phyloP scores from a whole-genome alignment of 169 alveolate species.

The Plasmodium sp. region DNA sequence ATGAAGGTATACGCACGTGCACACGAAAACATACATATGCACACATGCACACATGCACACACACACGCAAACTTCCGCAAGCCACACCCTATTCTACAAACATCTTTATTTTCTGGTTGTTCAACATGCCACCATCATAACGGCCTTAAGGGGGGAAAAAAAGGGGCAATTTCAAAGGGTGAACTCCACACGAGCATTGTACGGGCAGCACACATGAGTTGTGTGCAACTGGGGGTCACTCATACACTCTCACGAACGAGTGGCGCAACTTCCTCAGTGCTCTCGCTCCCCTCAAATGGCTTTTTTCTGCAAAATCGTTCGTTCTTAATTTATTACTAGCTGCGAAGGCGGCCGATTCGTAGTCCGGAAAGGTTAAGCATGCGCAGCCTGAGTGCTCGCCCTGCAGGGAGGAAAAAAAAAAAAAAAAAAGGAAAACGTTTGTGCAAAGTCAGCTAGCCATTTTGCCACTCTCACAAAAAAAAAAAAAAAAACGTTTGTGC shows the following conservation, averaged over 20 bases:
- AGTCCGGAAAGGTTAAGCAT: conserved; percentile 49
- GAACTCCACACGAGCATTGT: neutral
- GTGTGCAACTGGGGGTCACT: neutral
- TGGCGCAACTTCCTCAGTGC: neutral
- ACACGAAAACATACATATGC: neutral
- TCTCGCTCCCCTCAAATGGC: neutral
- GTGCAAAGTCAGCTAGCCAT: neutral
- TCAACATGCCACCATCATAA: conserved; percentile 67
- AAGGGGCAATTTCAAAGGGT: neutral
- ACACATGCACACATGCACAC: neutral
- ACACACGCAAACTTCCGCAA: neutral
- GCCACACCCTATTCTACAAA: conserved; percentile 39
- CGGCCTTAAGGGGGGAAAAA: conserved; percentile 32
- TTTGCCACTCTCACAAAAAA: neutral
- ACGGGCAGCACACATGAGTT: neutral
- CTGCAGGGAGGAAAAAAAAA: neutral
- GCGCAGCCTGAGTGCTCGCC: conserved; percentile 73
- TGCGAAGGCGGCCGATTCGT: conserved; percentile 57
- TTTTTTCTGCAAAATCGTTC: neutral
- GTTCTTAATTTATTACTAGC: conserved; percentile 44
- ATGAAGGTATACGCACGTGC: neutral
- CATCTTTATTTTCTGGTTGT: conserved; percentile 61
- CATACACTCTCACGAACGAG: neutral
- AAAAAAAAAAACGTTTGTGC: neutral
- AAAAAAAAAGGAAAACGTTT: neutral